Evolutionary conservation across 257 asterid species (phyloP).

Genomic region (Solanum sitiens): DNA sequence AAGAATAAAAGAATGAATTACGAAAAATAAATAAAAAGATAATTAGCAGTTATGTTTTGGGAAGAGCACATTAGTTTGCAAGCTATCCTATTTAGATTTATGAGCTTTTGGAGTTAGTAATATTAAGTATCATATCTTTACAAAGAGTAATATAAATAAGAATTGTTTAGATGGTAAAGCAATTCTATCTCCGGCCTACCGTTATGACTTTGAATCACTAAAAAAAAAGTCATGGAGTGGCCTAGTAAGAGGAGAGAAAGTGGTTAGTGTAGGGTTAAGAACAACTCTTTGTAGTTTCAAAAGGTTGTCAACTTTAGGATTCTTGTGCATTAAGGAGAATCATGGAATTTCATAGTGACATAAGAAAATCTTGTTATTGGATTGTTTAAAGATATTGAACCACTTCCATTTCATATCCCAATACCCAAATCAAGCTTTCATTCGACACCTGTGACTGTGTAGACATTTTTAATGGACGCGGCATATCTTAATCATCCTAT

Average conservation of each 20-base stretch:
- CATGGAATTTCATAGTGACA: not conserved
- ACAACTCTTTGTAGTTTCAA: not conserved
- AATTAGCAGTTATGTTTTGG: not conserved
- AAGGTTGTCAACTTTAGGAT: not conserved
- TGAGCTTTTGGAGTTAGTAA: not conserved
- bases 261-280: not conserved
- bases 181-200: too few relatives aligned
- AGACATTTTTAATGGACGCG: not conserved
- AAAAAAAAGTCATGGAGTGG: not conserved
- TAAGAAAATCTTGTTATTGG: not conserved
- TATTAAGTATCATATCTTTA: too few relatives aligned
- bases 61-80: not conserved
- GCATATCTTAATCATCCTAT: not conserved
- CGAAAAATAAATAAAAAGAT: not conserved
- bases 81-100: too few relatives aligned
- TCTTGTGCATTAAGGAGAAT: not conserved
- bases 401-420: not conserved
- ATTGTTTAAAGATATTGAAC: not conserved
- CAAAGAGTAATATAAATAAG: not conserved
- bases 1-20: not conserved
- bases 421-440: not conserved
- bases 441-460: not conserved
- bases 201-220: too few relatives aligned
- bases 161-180: too few relatives aligned
- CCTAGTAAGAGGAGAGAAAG: not conserved